A percentile compares a stretch with the other conserved stretches of the same genome.
These are phyloP conservation scores for Nicotiana knightiana DNA, from an alignment of 257 asterid species.

Conservation along the genomic window DNA sequence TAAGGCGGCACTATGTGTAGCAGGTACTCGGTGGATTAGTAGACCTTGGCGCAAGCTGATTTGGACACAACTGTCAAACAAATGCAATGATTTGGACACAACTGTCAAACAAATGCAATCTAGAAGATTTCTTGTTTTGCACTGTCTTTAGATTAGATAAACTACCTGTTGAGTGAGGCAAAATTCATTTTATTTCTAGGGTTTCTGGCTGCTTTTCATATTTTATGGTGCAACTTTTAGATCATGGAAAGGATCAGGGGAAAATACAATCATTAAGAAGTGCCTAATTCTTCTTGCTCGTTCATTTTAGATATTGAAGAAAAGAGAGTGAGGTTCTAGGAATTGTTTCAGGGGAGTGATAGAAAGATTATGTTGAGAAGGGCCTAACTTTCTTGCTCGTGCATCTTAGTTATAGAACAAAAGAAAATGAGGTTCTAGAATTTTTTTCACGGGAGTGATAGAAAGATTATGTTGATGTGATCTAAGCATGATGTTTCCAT, in stretches of 20 bases:
- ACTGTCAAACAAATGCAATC: not conserved
- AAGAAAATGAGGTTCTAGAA: not conserved
- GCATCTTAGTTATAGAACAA: not conserved
- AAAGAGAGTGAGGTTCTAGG: not conserved
- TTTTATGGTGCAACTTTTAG: not conserved
- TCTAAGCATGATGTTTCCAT: not conserved
- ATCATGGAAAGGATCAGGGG: not conserved
- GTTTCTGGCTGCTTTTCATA: not conserved
- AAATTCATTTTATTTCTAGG: not conserved
- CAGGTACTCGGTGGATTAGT: not conserved
- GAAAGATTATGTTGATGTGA: not conserved
- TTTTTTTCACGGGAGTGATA: not conserved
- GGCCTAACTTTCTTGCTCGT: not conserved
- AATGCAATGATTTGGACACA: not conserved
- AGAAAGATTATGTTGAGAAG: not conserved
- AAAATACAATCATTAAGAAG: not conserved
- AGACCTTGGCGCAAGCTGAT: not conserved
- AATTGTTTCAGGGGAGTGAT: not conserved
- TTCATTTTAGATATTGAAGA: not conserved
- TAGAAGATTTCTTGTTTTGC: not conserved
- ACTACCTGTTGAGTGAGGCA: not conserved
- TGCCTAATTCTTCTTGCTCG: not conserved
- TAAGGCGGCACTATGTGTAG: not conserved
- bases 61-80: not conserved
- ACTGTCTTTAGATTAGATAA: not conserved